Base-by-base conservation (phyloP, 169 alveolate genomes). In the Eimeria tenella region DNA sequence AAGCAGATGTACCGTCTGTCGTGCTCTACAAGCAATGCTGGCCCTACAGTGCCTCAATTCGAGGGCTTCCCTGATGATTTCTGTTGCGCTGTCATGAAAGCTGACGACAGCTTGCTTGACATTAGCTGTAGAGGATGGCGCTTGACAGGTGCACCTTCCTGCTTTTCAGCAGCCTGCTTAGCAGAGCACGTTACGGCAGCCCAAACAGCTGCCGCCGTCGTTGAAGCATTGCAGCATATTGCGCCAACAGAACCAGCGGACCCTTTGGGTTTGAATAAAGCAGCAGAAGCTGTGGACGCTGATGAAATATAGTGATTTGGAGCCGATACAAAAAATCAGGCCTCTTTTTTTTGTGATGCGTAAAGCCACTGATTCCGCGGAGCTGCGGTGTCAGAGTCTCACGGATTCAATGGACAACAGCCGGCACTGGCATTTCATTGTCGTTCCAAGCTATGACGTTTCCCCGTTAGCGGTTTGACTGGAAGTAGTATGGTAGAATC, bases 41-140 rank as follows among this genome's bases (percentile, higher is more conserved):
- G 42, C 42, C 42, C 42, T 31, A 2, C 42, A 31, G 42, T 31
- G 42, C 42, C 42, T 31, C 42, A 0, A 31, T 31, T 31, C 42
- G 42, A 31, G 42, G 42, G 42, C 42, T 31, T 2, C 42, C 42
- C 42, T 31, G 4, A 31, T 31, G 42, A 31, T 31, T 31, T 31
- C 42, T 31, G 42, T 31, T 31, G 42, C 42, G 42, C 42, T 31
- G 42, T 31, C 42, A 31, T 31, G 49, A 10, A 73, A 73, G n/a
- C 83, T 42, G 19, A 23, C 49, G 83, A 25, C 11, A 52, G 56
- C 8, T 25, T 49, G 55, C 25, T 15, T 23, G 83, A 73, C 21
- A 23, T 73, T 17, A 73, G 17, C 17, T 25, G 83, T 49, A 25
- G 83, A 9, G 83, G 83, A 6, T 73, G 83, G 83, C 83, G 83